Percentiles rank a stretch among this genome's conserved stretches.
Conservation (phyloP, 176 grass and related monocot genomes). For the Olyra latifolia region DNA sequence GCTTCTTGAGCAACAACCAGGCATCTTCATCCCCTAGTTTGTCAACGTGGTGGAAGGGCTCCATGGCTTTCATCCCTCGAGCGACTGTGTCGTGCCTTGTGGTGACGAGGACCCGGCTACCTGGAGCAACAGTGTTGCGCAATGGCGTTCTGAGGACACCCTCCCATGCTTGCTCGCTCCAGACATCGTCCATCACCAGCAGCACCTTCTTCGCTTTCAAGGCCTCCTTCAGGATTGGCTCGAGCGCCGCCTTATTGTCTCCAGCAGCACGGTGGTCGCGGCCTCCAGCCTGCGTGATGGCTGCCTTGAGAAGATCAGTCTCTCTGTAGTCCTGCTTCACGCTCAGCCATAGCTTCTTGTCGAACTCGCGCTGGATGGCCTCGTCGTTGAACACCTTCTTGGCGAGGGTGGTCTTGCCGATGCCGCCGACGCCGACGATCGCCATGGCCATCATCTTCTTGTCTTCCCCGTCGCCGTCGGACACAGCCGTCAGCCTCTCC, state of each 20-base stretch:
- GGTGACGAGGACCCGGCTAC: background rate
- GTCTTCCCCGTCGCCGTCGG: no score
- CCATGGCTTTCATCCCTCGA: background rate
- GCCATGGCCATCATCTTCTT: background rate
- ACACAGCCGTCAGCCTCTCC: background rate
- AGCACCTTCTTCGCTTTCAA: background rate
- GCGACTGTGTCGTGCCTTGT: conserved; percentile 22
- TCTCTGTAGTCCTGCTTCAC: no score
- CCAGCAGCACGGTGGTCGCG: no score
- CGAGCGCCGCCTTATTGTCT: background rate
- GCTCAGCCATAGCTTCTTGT: no score
- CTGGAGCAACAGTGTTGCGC: no score
- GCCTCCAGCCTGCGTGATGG: background rate
- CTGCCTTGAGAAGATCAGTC: no score
- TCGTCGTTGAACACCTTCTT: no score
- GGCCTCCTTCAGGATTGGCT: background rate
- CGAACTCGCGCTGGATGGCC: no score
- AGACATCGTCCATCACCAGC: conserved; percentile 40
- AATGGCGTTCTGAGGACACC: background rate
- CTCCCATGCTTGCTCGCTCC: conserved; percentile 25
- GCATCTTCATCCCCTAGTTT: background rate
- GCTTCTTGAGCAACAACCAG: no score
- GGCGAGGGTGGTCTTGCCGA: background rate
- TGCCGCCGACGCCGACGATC: background rate
- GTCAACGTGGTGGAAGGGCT: background rate